Percentiles rank a stretch among this genome's conserved stretches.
Evolutionary conservation across 345 rosid species (phyloP).

Genomic region (Populus euphratica): DNA sequence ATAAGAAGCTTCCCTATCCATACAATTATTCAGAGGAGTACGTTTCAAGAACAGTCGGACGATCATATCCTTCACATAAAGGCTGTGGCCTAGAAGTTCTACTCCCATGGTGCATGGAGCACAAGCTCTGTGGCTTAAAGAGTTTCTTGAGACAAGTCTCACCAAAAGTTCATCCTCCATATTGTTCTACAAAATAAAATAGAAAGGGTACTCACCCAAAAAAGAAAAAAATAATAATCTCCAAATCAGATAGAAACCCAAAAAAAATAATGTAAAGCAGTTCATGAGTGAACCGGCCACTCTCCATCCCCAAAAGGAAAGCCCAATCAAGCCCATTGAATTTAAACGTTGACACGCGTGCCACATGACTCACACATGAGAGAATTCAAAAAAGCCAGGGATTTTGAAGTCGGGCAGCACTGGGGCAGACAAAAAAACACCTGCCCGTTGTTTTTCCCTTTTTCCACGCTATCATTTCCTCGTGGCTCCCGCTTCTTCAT

Average conservation of each 20-base stretch:
- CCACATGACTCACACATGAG: slow-evolving; percentile 17
- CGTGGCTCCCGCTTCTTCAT: slow-evolving; percentile 64
- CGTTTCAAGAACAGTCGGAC: slow-evolving; percentile 11
- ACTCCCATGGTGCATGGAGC: slow-evolving; percentile 69
- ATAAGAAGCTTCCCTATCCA: slow-evolving; percentile 29
- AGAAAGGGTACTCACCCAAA: no score
- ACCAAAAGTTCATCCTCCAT: slow-evolving; percentile 15
- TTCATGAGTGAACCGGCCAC: background rate
- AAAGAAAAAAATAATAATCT: no score
- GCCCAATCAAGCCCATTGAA: background rate
- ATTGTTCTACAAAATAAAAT: slow-evolving; percentile 26
- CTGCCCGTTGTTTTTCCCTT: slow-evolving; percentile 18
- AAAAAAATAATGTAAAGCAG: no score
- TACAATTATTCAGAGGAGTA: slow-evolving; percentile 25
- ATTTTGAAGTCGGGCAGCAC: slow-evolving; percentile 29
- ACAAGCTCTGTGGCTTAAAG: slow-evolving; percentile 60
- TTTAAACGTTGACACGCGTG: slow-evolving; percentile 5
- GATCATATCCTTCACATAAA: slow-evolving; percentile 34
- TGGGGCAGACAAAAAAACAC: slow-evolving; percentile 21
- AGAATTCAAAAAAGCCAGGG: slow-evolving; percentile 41
- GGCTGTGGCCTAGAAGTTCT: slow-evolving; percentile 68
- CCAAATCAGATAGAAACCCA: no score
- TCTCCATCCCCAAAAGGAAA: background rate
- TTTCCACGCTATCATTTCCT: background rate
- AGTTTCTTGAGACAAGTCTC: slow-evolving; percentile 38